Evolutionary conservation across 169 alveolate species (phyloP), one percentile per base, ranked within the genome.

Genomic region (Plasmodium vinckei): DNA sequence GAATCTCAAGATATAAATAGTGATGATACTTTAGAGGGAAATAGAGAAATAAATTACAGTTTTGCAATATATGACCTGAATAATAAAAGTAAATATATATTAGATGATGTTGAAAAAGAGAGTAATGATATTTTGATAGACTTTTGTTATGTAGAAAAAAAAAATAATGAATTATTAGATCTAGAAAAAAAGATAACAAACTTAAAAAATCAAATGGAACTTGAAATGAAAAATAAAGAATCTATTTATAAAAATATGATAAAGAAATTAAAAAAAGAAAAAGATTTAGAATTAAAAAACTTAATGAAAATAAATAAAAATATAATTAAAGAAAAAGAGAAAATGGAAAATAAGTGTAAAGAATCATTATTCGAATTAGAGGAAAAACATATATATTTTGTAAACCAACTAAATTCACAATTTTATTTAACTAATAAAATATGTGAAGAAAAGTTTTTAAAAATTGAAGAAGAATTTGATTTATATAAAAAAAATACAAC

Each of bases 191-290:
- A 82, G 12, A 82, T 82, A 67, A 69, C 47, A 15, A 82, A 82
- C 68, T 10, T 68, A 21, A 82, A 68, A 82, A 68, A 82, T 49
- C 86, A 82, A 68, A 82, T 82, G 86, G 79, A 67, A 39, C 61
- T 82, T 44, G 90, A 82, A 82, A 82, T 82, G 90, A 82, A 82
- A 82, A 82, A 82, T 67, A 82, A 70, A n/a, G 90, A 82, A 56
- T 82, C 90, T 47, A 82, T 82, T 54, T 72, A 82, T 47, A 82
- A 82, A 57, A 67, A 70, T 39, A 84, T 67, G 49, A 53, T 82
- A 72, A 82, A 68, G 47, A 82, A 82, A 82, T 59, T 82, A 47
- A 72, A 68, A 54, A 82, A 82, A 19, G 72, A 67, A 42, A 82
- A 82, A 82, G 47, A 82, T 82, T 17, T 68, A 57, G 90, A 82